Conservation (phyloP, 2,329 filamentous ascomycete species). For the Bertia moriformis region DNA sequence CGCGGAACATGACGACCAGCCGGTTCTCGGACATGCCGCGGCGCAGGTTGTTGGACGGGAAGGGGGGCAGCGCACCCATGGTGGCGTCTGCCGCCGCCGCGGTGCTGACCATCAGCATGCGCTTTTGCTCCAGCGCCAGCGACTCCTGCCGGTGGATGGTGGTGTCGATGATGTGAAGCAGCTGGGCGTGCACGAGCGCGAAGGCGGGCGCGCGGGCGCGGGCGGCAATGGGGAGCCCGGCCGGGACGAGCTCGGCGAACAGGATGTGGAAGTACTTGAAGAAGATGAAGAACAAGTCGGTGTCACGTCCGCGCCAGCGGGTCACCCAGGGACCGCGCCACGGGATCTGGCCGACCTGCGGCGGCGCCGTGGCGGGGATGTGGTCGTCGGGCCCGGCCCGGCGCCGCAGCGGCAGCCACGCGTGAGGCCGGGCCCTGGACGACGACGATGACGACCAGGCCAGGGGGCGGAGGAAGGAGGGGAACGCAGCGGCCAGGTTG, state of each 20-base stretch:
- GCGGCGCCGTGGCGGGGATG: slow-evolving; percentile 46
- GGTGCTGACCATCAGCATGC: slow-evolving; percentile 10
- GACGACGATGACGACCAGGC: slow-evolving; percentile 40
- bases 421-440: slow-evolving; percentile 40
- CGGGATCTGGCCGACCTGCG: slow-evolving; percentile 57
- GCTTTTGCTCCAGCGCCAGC: slow-evolving; percentile 25
- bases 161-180: slow-evolving; percentile 65
- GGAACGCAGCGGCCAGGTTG: slow-evolving; percentile 10
- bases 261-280: slow-evolving; percentile 76
- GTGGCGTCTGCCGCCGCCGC: slow-evolving; percentile 47
- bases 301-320: slow-evolving; percentile 76
- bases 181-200: slow-evolving; percentile 67
- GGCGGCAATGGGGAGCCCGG: slow-evolving; percentile 32
- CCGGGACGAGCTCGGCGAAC: slow-evolving; percentile 56
- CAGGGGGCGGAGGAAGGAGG: slow-evolving; percentile 32
- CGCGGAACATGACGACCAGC: slow-evolving; percentile 66
- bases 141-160: slow-evolving; percentile 66
- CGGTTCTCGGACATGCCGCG: slow-evolving; percentile 81
- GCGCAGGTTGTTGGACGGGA: slow-evolving; percentile 54
- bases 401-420: no score
- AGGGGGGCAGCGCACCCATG: slow-evolving; percentile 43
- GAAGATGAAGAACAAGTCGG: slow-evolving; percentile 83
- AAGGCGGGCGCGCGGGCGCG: slow-evolving; percentile 61
- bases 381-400: slow-evolving; percentile 44
- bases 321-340: slow-evolving; percentile 79